phyloP scores from a whole-genome alignment of 306 rosid species.

The Nissolia schottii region DNA sequence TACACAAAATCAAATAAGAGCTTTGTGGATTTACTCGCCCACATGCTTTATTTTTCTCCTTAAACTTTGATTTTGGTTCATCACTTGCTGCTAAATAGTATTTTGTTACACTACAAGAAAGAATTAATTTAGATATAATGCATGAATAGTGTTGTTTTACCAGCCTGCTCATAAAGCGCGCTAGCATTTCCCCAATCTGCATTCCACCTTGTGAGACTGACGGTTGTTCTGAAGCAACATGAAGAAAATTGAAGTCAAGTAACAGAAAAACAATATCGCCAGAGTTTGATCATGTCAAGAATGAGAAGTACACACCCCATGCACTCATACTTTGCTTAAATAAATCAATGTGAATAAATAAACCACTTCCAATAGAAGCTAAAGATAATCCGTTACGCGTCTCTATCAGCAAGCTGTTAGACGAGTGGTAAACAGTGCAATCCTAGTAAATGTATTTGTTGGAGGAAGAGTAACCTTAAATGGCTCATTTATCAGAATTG shows the following conservation, averaged over 20 bases:
- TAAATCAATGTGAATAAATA: background rate
- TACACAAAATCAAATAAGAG: constrained; percentile 38
- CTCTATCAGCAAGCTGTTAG: too few relatives aligned
- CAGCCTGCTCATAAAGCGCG: constrained; percentile 84
- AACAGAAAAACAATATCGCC: background rate
- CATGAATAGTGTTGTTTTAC: constrained; percentile 27
- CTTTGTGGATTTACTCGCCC: background rate
- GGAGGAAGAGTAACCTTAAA: too few relatives aligned
- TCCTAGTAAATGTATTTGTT: too few relatives aligned
- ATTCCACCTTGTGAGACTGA: constrained; percentile 86
- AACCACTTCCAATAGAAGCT: background rate
- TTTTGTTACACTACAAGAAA: constrained; percentile 16
- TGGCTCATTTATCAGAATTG: too few relatives aligned
- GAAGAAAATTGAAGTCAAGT: background rate
- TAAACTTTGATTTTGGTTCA: background rate
- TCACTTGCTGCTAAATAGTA: background rate
- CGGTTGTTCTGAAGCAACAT: constrained; percentile 63
- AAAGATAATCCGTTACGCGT: too few relatives aligned
- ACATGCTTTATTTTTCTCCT: background rate
- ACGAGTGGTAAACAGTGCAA: too few relatives aligned
- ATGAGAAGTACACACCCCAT: background rate
- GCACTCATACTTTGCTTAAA: background rate
- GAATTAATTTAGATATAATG: background rate
- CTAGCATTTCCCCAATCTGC: constrained; percentile 91
- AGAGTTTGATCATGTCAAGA: background rate